Base-by-base conservation (phyloP, 2,329 filamentous ascomycete species). In the Aulographum hederae region DNA sequence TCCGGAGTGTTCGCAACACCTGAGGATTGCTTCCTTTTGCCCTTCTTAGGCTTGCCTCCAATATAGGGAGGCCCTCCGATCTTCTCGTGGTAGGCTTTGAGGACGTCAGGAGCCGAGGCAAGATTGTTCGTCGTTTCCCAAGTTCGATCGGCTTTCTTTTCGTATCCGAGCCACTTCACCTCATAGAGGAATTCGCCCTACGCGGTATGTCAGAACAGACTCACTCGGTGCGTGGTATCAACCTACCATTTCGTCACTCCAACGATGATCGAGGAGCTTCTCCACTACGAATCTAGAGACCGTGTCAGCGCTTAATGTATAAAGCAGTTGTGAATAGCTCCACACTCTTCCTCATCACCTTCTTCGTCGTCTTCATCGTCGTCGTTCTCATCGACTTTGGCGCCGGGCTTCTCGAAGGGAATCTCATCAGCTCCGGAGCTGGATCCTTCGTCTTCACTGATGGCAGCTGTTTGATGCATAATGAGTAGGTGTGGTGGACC, bases 161-260 rank as follows among this genome's bases (percentile, higher is more conserved):
- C 67, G 38, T 75, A 89, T 3, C 79, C 79, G 39, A 79, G 69
- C 80, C 80, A 89, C 44, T 86, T 84, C 21, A 89, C 77, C 32
- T 75, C 63, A 45, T 77, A 84, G 29, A 17, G 30, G 43, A 15
- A 45, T 39, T 33, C 20, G 28, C 6, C 32, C 36, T 6, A 35
- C 32, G n/a, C 18, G 11, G 23, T 20, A 14, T 18, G 26, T 15
- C n/a, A 6, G 12, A 5, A 18, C 10, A 3, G n/a, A 3, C 17
- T 31, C n/a, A 19, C 18, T 12, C 25, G 28, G 32, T n/a, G n/a
- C n/a, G n/a, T n/a, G n/a, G n/a, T n/a, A n/a, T n/a, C n/a, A n/a
- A n/a, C n/a, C n/a, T n/a, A n/a, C n/a, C n/a, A n/a, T n/a, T n/a
- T n/a, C n/a, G n/a, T n/a, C n/a, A n/a, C n/a, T n/a, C n/a, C n/a